Percentiles rank a stretch among this genome's conserved stretches.
phyloP scores from a whole-genome alignment of 106 monocot species.

The Xerophyta viscosa region DNA sequence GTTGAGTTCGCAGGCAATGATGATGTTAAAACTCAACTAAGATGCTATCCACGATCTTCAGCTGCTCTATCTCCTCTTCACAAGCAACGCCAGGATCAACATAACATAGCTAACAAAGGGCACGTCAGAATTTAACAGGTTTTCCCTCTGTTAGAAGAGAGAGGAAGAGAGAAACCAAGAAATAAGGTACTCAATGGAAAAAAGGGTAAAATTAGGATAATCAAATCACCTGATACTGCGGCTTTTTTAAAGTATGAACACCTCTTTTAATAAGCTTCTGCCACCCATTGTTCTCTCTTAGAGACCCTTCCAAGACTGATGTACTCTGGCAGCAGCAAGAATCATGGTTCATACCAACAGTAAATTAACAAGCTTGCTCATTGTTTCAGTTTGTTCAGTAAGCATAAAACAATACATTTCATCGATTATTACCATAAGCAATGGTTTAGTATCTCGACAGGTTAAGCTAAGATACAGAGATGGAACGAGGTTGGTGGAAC shows the following conservation, averaged over 20 bases:
- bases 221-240: constrained; percentile 78
- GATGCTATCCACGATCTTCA: constrained; percentile 55
- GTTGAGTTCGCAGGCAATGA: neutral
- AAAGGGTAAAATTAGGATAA: neutral
- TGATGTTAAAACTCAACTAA: constrained; percentile 28
- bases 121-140: constrained; percentile 4
- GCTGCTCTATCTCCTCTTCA: constrained; percentile 48
- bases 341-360: neutral
- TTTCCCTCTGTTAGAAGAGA: no score
- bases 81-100: constrained; percentile 53
- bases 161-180: no score
- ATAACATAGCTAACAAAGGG: constrained; percentile 50
- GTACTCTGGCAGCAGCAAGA: constrained; percentile 46
- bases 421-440: no score
- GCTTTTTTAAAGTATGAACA: constrained; percentile 67
- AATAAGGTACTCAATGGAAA: neutral
- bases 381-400: neutral
- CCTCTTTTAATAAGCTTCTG: constrained; percentile 84
- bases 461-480: no score
- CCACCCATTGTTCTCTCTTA: constrained; percentile 66
- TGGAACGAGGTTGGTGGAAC: no score
- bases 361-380: neutral
- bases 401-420: no score
- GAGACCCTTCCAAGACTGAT: constrained; percentile 58
- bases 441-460: no score